Percentiles rank a stretch among this genome's conserved stretches.
These are phyloP conservation scores for Trichoderma asperellum DNA, from an alignment of 2,329 filamentous ascomycete genomes.

Conservation along the genomic window DNA sequence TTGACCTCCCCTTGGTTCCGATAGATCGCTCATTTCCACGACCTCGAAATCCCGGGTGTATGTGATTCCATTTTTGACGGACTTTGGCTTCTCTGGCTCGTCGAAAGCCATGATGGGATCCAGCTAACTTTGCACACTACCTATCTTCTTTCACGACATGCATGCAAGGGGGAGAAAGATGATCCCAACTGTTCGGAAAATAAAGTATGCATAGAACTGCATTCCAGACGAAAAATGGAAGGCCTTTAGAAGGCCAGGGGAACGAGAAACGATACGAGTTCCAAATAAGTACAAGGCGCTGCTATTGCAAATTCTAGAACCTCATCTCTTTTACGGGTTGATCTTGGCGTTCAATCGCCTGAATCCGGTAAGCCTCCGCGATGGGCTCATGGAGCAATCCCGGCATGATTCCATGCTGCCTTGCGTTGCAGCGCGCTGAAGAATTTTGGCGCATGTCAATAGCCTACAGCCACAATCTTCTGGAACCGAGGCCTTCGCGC, in stretches of 20 bases:
- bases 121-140: not conserved
- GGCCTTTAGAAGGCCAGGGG: not conserved
- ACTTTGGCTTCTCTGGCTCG: slow-evolving; percentile 15
- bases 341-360: not conserved
- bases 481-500: slow-evolving; percentile 12
- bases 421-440: not conserved
- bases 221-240: not conserved
- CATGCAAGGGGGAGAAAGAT: not conserved
- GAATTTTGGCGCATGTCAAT: slow-evolving; percentile 6
- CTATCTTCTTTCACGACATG: not conserved
- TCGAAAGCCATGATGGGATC: slow-evolving; percentile 3
- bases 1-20: not conserved
- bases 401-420: not conserved
- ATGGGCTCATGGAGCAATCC: not conserved
- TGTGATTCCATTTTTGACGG: slow-evolving; percentile 20
- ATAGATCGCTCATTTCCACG: slow-evolving; percentile 11
- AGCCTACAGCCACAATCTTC: slow-evolving; percentile 7
- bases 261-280: not conserved
- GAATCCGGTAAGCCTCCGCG: not conserved
- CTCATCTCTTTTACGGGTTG: slow-evolving; percentile 4
- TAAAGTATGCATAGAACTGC: slow-evolving; percentile 1
- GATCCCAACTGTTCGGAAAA: slow-evolving; percentile 1
- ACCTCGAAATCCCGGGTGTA: slow-evolving; percentile 15
- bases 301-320: not conserved
- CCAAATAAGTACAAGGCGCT: not conserved